Evolutionary conservation across 2,329 filamentous ascomycete genomes (phyloP).

Genomic region (Epichloe amarillans): DNA sequence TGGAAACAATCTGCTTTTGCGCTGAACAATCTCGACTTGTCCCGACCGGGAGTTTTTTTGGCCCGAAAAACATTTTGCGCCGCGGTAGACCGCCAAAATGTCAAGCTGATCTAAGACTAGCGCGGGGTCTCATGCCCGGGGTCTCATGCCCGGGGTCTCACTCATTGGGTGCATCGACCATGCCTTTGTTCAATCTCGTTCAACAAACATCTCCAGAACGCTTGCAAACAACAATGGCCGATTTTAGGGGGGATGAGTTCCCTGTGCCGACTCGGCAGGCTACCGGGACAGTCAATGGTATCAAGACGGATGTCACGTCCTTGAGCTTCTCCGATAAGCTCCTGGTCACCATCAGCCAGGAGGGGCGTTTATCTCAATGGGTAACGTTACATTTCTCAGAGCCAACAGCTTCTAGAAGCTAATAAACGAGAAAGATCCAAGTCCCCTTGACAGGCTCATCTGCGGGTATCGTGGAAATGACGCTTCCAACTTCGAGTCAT

Average conservation of each 20-base stretch:
- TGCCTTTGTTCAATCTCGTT: not conserved
- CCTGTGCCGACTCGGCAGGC: conserved; percentile 50
- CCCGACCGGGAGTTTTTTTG: not conserved
- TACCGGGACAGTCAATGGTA: conserved; percentile 49
- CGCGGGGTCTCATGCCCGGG: conserved; percentile 22
- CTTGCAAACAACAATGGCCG: conserved; percentile 14
- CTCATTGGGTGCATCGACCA: not conserved
- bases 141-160: conserved; percentile 18
- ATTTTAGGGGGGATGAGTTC: conserved; percentile 43
- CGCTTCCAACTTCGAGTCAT: conserved; percentile 30
- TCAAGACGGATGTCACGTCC: conserved; percentile 57
- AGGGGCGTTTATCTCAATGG: conserved; percentile 82
- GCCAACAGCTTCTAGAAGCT: not conserved
- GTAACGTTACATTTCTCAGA: conserved; percentile 33
- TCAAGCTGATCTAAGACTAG: conserved; percentile 19
- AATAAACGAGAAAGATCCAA: conserved; percentile 45
- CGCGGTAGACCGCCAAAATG: conserved; percentile 21
- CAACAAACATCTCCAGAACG: conserved; percentile 3
- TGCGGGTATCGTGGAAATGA: conserved; percentile 48
- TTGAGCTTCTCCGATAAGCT: conserved; percentile 82
- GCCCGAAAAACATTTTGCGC: conserved; percentile 21
- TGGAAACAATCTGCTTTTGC: not conserved
- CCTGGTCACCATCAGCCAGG: conserved; percentile 76
- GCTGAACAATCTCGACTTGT: not conserved
- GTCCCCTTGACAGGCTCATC: conserved; percentile 61